These are phyloP conservation scores for Phanerochaete sordida DNA, from an alignment of 768 basidiomycete species.

Conservation along the genomic window DNA sequence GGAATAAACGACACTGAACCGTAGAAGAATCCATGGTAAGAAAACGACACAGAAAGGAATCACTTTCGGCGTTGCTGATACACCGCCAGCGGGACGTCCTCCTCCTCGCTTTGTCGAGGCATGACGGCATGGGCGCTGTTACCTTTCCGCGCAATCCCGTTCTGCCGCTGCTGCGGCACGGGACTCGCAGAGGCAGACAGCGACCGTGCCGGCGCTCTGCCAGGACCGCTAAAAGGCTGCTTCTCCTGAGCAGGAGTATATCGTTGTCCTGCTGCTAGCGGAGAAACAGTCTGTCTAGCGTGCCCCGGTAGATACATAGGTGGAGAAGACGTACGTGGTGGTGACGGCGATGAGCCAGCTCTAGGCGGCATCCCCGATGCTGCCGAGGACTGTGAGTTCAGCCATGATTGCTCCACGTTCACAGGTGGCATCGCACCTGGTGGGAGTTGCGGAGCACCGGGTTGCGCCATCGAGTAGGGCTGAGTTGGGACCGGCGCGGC, in stretches of 20 bases:
- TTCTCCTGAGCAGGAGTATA: conserved; percentile 31
- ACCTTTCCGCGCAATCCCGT: conserved; percentile 62
- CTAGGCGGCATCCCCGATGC: conserved; percentile 12
- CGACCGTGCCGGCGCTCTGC: conserved; percentile 60
- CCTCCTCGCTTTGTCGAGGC: conserved; percentile 57
- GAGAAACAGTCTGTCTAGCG: conserved; percentile 21
- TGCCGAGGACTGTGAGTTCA: conserved; percentile 25
- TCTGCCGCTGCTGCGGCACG: conserved; percentile 32
- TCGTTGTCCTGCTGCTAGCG: conserved; percentile 39
- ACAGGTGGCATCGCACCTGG: conserved; percentile 63
- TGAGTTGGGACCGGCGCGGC: conserved; percentile 33
- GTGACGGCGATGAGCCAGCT: conserved; percentile 29
- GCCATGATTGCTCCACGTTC: conserved; percentile 28
- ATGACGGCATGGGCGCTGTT: conserved; percentile 58
- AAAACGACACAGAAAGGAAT: conserved; percentile 11
- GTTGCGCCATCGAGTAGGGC: conserved; percentile 19
- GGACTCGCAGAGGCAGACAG: conserved; percentile 65
- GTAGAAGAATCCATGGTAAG: conserved; percentile 7
- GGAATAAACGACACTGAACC: conserved; percentile 1
- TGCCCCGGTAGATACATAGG: not conserved
- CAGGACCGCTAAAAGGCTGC: conserved; percentile 22
- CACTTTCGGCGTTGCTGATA: conserved; percentile 70
- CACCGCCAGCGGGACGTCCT: conserved; percentile 76
- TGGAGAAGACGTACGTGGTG: conserved; percentile 23
- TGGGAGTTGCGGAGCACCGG: conserved; percentile 42